A percentile compares a stretch with the other conserved stretches of the same genome.
Conservation (phyloP, 352 stramenopile species). For the Thraustochytrium striatum region DNA sequence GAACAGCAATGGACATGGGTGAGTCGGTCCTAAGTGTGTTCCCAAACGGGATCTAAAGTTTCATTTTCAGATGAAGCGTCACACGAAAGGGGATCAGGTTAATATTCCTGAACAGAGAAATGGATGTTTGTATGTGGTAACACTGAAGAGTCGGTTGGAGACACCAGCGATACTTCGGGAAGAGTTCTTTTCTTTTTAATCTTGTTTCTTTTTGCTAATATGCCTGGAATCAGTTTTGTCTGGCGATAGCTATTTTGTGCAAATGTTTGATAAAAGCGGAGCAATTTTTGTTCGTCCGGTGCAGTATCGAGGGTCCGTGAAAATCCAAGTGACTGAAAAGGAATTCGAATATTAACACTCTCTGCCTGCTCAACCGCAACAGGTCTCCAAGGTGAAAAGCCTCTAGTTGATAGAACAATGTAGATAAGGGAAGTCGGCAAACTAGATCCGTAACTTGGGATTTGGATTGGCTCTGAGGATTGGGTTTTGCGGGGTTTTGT, state of each 20-base stretch:
- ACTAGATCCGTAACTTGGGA: slow-evolving; percentile 74
- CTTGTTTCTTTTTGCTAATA: slow-evolving; percentile 58
- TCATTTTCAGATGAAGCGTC: no score
- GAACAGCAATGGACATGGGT: no score
- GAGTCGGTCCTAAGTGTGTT: no score
- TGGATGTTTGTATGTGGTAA: slow-evolving; percentile 68
- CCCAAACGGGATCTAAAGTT: no score
- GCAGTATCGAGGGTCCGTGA: slow-evolving; percentile 66
- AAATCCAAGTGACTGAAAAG: slow-evolving; percentile 67
- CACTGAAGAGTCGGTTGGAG: slow-evolving; percentile 64
- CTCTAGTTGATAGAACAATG: slow-evolving; percentile 78
- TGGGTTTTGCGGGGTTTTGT: slow-evolving; percentile 51
- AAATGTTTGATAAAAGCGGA: slow-evolving; percentile 62
- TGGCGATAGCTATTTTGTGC: slow-evolving; percentile 70
- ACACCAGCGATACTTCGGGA: slow-evolving; percentile 59
- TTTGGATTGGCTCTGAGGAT: slow-evolving; percentile 75
- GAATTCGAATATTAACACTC: no score
- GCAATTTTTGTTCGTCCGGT: slow-evolving; percentile 65
- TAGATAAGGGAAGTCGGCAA: slow-evolving; percentile 79
- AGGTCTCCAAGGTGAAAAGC: slow-evolving; percentile 76
- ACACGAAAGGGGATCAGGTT: slow-evolving; percentile 75
- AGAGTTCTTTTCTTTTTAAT: slow-evolving; percentile 72
- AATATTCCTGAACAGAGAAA: slow-evolving; percentile 68
- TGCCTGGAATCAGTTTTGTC: slow-evolving; percentile 65
- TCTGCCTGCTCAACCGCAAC: slow-evolving; percentile 75